phyloP scores from a whole-genome alignment of 2,329 filamentous ascomycete genomes.

The Calonectria hawksworthii region DNA sequence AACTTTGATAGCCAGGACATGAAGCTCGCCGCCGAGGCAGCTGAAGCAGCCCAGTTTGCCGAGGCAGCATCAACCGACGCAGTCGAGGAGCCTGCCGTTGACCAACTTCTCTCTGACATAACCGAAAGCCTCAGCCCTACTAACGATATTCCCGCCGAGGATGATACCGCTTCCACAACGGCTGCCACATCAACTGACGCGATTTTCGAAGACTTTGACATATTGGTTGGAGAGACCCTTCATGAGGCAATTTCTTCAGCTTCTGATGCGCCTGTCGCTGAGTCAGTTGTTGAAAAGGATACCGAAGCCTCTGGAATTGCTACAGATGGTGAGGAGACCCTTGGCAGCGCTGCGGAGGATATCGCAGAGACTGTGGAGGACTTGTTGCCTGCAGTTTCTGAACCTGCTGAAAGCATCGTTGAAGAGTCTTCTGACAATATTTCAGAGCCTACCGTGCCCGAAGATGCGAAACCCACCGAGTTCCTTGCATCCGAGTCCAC shows the following conservation, averaged over 20 bases:
- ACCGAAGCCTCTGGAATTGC: conserved; percentile 30
- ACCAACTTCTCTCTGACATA: conserved; percentile 45
- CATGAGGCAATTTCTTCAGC: conserved; percentile 30
- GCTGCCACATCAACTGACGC: conserved; percentile 32
- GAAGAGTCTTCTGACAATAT: conserved; percentile 28
- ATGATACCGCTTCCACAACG: conserved; percentile 26
- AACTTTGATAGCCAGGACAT: conserved; percentile 82
- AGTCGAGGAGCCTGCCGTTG: conserved; percentile 39
- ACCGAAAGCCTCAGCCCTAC: conserved; percentile 31
- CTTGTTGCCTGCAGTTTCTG: conserved; percentile 36
- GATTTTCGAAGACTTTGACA: conserved; percentile 38
- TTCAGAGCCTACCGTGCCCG: conserved; percentile 23
- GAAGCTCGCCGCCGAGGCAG: conserved; percentile 66
- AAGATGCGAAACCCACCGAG: conserved; percentile 38
- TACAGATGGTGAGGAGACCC: conserved; percentile 31
- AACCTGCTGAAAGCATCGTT: conserved; percentile 37
- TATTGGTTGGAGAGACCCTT: conserved; percentile 33
- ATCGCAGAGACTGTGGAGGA: conserved; percentile 32
- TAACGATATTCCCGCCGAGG: conserved; percentile 28
- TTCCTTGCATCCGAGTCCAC: conserved; percentile 45
- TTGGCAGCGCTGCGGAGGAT: conserved; percentile 33
- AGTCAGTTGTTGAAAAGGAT: conserved; percentile 21
- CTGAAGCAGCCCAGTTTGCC: conserved; percentile 39
- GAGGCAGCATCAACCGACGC: conserved; percentile 42
- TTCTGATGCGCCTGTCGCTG: conserved; percentile 20